Evolutionary conservation across 1,139 yeast species (phyloP), one percentile per base, ranked within the genome.

Genomic region (Martiniozyma asiatica): DNA sequence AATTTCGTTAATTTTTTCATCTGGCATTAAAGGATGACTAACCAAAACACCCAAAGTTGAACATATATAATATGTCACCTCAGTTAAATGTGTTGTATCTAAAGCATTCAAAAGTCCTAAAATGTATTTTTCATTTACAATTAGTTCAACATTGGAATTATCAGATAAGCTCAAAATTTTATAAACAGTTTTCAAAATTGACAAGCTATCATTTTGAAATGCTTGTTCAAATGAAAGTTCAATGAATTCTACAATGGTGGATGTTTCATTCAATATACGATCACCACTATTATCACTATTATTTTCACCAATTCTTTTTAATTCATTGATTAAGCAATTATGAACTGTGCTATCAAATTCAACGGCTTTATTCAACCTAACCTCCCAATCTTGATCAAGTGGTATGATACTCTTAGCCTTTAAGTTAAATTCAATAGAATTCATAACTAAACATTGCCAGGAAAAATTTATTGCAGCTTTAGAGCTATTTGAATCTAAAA

Each of bases 361-460:
- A 6, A 80, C 35, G 0, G 92, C 82, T 34, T 73, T 79, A n/a
- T 77, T 85, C 17, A 81, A 48, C 44, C 89, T 63, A 0, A 68
- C 56, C 4, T 63, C 60, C 95, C 95, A 85, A 30, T 79, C 76
- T 40, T 75, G 80, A 50, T 82, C 94, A 14, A 66, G 55, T 0
- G 68, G 68, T 31, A 81, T 50, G 4, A 76, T 74, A 0, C 89
- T 74, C 1, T 56, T 5, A 10, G 29, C 25, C 14, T 19, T 21
- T 8, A 12, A 47, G 16, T 63, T 56, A 0, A 61, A 68, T 8
- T 50, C 44, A 3, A 72, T 56, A 0, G 92, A 67, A 39, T 78
- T 70, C 69, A 80, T 75, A 0, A 78, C 73, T 21, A 84, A 50
- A 7, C 73, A 61, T 37, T 73, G 72, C 24, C 64, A 48, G 0